phyloP scores from a whole-genome alignment of 176 grass and related monocot species.

The Areca catechu region DNA sequence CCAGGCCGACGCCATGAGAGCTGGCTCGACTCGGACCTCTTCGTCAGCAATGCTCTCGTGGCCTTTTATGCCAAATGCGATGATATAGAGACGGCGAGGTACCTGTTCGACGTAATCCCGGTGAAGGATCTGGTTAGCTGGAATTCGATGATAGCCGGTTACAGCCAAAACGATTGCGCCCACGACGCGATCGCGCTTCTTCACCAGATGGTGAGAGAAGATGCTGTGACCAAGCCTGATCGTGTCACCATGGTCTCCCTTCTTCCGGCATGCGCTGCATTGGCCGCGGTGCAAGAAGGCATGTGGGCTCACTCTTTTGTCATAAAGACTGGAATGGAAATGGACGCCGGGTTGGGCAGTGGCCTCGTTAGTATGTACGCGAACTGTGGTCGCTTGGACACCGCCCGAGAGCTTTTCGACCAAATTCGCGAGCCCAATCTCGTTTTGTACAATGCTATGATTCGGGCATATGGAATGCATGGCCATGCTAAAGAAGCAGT shows the following conservation, averaged over 20 bases:
- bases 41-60: constrained; percentile 2
- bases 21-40: neutral
- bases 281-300: neutral
- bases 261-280: constrained; percentile 2
- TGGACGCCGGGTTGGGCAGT: neutral
- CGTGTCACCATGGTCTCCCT: neutral
- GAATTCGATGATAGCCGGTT: constrained; percentile 9
- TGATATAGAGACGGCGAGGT: constrained; percentile 1
- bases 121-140: constrained; percentile 7
- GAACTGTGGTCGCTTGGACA: constrained; percentile 8
- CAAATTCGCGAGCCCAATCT: neutral
- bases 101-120: constrained; percentile 4
- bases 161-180: neutral
- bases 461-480: constrained; percentile 21
- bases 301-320: constrained; percentile 9
- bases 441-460: constrained; percentile 5
- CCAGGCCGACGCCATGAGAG: neutral
- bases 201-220: neutral
- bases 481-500: constrained; percentile 9
- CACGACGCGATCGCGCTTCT: neutral
- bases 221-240: neutral
- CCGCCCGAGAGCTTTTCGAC: neutral
- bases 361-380: constrained; percentile 9
- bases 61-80: neutral
- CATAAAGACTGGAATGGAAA: neutral